Evolutionary conservation across 2,329 filamentous ascomycete genomes (phyloP).

Genomic region (Fusarium sp.): DNA sequence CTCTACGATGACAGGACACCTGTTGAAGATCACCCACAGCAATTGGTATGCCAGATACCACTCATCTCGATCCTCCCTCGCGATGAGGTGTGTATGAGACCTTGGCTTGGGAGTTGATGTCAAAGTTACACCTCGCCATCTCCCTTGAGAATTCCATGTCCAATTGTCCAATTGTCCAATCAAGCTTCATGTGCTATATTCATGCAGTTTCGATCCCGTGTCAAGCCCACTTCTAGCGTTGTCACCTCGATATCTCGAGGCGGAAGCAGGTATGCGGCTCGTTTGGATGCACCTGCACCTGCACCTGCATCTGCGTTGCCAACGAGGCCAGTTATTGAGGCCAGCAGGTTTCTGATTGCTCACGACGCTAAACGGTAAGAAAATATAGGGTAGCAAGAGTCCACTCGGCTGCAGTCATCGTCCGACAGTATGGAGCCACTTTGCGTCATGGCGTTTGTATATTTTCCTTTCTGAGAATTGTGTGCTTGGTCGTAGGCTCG

Average conservation of each 20-base stretch:
- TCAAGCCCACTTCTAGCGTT: constrained; percentile 34
- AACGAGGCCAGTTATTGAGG: constrained; percentile 40
- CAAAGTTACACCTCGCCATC: constrained; percentile 21
- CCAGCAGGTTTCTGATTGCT: constrained; percentile 29
- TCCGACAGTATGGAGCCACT: constrained; percentile 32
- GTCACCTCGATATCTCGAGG: constrained; percentile 9
- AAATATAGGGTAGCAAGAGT: constrained; percentile 38
- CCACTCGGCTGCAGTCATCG: constrained; percentile 37
- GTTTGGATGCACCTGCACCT: constrained; percentile 32
- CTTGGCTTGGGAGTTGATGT: constrained; percentile 18
- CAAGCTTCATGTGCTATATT: constrained; percentile 15
- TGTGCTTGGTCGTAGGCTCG: constrained; percentile 32
- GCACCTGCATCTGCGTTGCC: constrained; percentile 37
- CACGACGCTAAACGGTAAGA: constrained; percentile 17
- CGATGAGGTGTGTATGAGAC: constrained; percentile 26
- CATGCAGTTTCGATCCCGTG: constrained; percentile 12
- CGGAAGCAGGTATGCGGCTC: constrained; percentile 26
- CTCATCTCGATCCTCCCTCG: constrained; percentile 34
- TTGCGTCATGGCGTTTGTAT: constrained; percentile 35
- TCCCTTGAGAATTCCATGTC: constrained; percentile 21
- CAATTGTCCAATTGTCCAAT: constrained; percentile 38
- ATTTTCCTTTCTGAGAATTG: constrained; percentile 31
- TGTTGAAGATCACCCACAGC: constrained; percentile 6
- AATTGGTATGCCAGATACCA: constrained; percentile 24
- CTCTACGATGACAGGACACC: neutral